These are phyloP conservation scores for Escallonia herrerae DNA, from an alignment of 129 eudicot genomes.

Conservation along the genomic window DNA sequence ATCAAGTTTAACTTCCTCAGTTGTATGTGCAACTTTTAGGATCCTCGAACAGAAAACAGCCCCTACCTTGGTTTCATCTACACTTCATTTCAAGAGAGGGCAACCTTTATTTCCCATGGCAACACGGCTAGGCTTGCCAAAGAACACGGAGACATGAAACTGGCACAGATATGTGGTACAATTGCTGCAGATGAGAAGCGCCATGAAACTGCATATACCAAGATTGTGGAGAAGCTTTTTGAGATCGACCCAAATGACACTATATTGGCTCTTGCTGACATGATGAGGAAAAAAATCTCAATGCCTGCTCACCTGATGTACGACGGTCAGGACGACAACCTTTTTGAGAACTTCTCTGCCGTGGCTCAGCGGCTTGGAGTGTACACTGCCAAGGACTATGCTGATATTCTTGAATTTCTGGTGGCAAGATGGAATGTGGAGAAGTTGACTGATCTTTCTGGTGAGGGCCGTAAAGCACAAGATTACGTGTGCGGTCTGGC, in stretches of 20 bases:
- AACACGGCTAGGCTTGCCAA: conserved; percentile 4
- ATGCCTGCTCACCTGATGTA: conserved; percentile 2
- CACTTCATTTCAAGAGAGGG: conserved; percentile 4
- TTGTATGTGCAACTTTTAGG: neutral
- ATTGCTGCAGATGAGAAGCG: conserved; percentile 5
- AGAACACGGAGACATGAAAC: conserved; percentile 1
- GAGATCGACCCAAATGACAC: conserved; percentile 1
- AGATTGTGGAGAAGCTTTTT: conserved; percentile 5
- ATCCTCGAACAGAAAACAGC: conserved; percentile 1
- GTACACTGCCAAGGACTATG: conserved; percentile 3
- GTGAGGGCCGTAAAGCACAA: neutral
- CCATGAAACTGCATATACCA: conserved; percentile 8
- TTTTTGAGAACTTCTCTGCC: conserved; percentile 2
- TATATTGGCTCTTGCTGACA: neutral
- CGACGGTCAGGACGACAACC: conserved; percentile 4
- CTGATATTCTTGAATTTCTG: conserved; percentile 1
- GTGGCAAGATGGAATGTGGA: conserved; percentile 1
- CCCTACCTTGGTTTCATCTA: conserved; percentile 6
- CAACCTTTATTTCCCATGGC: conserved; percentile 5
- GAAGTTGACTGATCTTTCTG: neutral
- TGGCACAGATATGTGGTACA: conserved; percentile 1
- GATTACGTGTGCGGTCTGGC: conserved; percentile 1
- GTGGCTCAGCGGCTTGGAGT: conserved; percentile 9
- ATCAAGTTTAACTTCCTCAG: no score
- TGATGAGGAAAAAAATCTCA: conserved; percentile 4